A percentile compares a stretch with the other conserved stretches of the same genome.
Conservation (phyloP, 1,139 yeast genomes). For the Nakaseomyces uthaithaninus region DNA sequence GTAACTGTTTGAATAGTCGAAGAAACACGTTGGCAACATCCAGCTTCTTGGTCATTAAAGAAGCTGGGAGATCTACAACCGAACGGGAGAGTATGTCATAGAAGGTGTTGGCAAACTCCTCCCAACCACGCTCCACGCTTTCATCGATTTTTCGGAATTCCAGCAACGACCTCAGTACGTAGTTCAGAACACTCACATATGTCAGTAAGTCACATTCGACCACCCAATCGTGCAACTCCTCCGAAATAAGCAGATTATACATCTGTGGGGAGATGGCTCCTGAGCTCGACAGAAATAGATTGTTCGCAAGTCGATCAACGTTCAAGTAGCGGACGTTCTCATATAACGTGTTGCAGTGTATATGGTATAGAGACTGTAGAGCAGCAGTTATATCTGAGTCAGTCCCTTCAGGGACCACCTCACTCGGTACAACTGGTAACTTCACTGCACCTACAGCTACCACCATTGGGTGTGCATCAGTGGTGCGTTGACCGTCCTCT, state of each 20-base stretch:
- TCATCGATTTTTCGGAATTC: conserved; percentile 1
- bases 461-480: not conserved
- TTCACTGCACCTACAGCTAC: not conserved
- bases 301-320: conserved; percentile 46
- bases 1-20: conserved; percentile 4
- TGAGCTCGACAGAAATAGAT: conserved; percentile 44
- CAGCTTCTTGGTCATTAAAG: conserved; percentile 6
- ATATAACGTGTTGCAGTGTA: conserved; percentile 18
- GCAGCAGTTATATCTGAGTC: conserved; percentile 21
- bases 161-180: not conserved
- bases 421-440: not conserved
- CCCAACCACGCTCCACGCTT: not conserved
- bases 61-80: conserved; percentile 3
- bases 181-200: conserved; percentile 35
- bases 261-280: conserved; percentile 55
- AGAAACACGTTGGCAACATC: conserved; percentile 3
- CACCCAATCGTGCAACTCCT: conserved; percentile 50
- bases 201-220: conserved; percentile 51
- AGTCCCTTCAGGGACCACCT: conserved; percentile 8
- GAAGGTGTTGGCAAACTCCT: conserved; percentile 1
- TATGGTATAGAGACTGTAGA: conserved; percentile 19
- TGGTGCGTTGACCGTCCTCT: not conserved
- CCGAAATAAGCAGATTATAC: conserved; percentile 46
- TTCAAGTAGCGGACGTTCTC: conserved; percentile 36
- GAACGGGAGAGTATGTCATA: conserved; percentile 3